These are phyloP conservation scores for Pseudogymnoascus sp. DNA, from an alignment of 2,329 filamentous ascomycete genomes.

Conservation along the genomic window DNA sequence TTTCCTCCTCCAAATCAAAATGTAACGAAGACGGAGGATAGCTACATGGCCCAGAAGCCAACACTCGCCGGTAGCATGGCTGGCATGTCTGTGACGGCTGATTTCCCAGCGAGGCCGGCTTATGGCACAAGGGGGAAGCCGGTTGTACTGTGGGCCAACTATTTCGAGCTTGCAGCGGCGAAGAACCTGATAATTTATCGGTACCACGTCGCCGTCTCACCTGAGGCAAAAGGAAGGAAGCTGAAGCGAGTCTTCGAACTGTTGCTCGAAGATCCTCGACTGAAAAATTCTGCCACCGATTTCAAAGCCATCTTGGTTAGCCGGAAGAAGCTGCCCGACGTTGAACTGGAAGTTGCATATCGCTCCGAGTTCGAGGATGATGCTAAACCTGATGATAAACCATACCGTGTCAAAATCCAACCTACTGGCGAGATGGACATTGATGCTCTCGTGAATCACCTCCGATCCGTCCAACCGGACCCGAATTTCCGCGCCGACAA, in stretches of 20 bases:
- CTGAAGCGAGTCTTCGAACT: constrained; percentile 25
- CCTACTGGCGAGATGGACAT: constrained; percentile 16
- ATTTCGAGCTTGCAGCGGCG: constrained; percentile 22
- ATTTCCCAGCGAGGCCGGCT: constrained; percentile 15
- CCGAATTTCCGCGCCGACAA: constrained; percentile 16
- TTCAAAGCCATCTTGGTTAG: constrained; percentile 16
- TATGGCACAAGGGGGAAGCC: constrained; percentile 24
- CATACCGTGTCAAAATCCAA: constrained; percentile 18
- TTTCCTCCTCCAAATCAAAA: constrained; percentile 11
- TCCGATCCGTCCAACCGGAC: constrained; percentile 7
- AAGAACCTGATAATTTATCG: constrained; percentile 21
- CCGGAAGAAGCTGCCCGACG: background rate
- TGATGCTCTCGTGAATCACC: constrained; percentile 13
- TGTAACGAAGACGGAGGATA: constrained; percentile 8
- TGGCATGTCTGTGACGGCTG: constrained; percentile 8
- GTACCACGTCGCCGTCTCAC: constrained; percentile 25
- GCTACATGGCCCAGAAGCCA: constrained; percentile 10
- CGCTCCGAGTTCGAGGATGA: constrained; percentile 15
- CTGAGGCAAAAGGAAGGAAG: constrained; percentile 22
- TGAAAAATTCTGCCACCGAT: constrained; percentile 20
- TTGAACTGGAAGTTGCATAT: constrained; percentile 8
- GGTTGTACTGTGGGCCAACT: constrained; percentile 27
- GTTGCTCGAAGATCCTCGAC: constrained; percentile 21
- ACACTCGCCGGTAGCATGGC: constrained; percentile 2
- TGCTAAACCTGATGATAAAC: background rate